These are phyloP conservation scores for Sordariomycetes sp. DNA, from an alignment of 2,329 filamentous ascomycete genomes.

Conservation along the genomic window DNA sequence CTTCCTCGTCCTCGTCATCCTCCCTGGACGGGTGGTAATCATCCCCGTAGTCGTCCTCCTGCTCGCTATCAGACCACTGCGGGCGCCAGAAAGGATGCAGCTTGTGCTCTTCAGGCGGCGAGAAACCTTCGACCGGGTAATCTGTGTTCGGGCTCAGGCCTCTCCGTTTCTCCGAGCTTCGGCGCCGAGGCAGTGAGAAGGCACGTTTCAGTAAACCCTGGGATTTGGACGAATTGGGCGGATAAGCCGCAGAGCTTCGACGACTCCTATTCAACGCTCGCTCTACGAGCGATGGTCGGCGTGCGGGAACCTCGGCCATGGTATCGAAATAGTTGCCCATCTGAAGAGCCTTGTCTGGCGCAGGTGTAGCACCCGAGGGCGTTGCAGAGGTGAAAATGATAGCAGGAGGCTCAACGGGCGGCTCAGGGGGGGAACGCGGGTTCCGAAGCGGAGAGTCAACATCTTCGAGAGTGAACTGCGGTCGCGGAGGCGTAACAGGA, in stretches of 20 bases:
- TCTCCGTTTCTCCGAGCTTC: background rate
- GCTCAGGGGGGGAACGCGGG: constrained; percentile 48
- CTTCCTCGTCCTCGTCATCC: constrained; percentile 18
- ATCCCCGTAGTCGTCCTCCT: constrained; percentile 13
- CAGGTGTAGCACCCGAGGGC: constrained; percentile 49
- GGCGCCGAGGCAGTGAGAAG: constrained; percentile 40
- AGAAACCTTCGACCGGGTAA: constrained; percentile 33
- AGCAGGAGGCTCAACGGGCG: constrained; percentile 29
- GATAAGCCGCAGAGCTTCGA: constrained; percentile 31
- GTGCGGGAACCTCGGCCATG: constrained; percentile 22
- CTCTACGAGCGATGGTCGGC: constrained; percentile 41
- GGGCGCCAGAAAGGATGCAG: constrained; percentile 56
- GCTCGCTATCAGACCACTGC: constrained; percentile 25
- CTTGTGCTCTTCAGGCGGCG: constrained; percentile 41
- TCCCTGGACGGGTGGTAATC: constrained; percentile 6
- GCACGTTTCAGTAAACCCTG: constrained; percentile 37
- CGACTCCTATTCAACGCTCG: constrained; percentile 42
- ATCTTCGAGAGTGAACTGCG: constrained; percentile 37
- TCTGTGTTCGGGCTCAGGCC: constrained; percentile 9
- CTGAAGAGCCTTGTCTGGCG: constrained; percentile 39
- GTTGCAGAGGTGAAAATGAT: constrained; percentile 56
- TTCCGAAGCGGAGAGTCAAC: constrained; percentile 55
- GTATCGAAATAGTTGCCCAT: constrained; percentile 46
- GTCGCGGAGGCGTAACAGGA: constrained; percentile 44
- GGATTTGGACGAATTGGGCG: constrained; percentile 26